phyloP scores from a whole-genome alignment of 1,284 basidiomycete genomes.

The Malassezia psittaci region DNA sequence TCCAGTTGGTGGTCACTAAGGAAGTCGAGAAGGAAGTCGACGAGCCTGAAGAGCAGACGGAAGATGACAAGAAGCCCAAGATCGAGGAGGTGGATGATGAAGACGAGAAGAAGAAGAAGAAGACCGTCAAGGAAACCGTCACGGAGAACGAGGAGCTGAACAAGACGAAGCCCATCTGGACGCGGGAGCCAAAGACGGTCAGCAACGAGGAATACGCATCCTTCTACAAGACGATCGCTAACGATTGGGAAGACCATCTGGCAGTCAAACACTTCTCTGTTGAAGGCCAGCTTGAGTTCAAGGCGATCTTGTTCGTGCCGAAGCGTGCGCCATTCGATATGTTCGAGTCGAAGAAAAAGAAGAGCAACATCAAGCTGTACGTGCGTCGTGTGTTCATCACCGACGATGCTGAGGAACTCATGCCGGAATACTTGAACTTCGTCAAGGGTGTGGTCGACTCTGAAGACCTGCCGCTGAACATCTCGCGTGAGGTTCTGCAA shows the following conservation, averaged over 20 bases:
- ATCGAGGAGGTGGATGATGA: slow-evolving; percentile 71
- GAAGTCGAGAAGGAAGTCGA: slow-evolving; percentile 91
- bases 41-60: slow-evolving; percentile 55
- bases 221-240: slow-evolving; percentile 99
- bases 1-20: slow-evolving; percentile 96
- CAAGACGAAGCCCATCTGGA: slow-evolving; percentile 99
- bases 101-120: slow-evolving; percentile 62
- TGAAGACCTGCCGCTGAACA: slow-evolving; percentile 98
- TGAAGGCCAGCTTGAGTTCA: slow-evolving; percentile 98
- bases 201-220: slow-evolving; percentile 81
- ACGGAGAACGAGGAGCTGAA: slow-evolving; percentile 89
- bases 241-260: slow-evolving; percentile 98
- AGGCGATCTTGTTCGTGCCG: slow-evolving; percentile 83
- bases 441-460: slow-evolving; percentile 94
- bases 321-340: slow-evolving; percentile 86
- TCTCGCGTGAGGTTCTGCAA: slow-evolving; percentile 98
- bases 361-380: slow-evolving; percentile 99
- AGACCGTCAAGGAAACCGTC: slow-evolving; percentile 64
- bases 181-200: slow-evolving; percentile 88
- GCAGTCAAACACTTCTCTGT: slow-evolving; percentile 99
- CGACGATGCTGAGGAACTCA: slow-evolving; percentile 99
- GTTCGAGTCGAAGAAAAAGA: slow-evolving; percentile 99
- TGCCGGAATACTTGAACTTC: slow-evolving; percentile 99
- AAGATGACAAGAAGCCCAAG: slow-evolving; percentile 60
- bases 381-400: slow-evolving; percentile 99